Evolutionary conservation across 192 early-diverging fungal species (phyloP), one percentile per base, ranked within the genome.

Genomic region (Coemansia sp.): DNA sequence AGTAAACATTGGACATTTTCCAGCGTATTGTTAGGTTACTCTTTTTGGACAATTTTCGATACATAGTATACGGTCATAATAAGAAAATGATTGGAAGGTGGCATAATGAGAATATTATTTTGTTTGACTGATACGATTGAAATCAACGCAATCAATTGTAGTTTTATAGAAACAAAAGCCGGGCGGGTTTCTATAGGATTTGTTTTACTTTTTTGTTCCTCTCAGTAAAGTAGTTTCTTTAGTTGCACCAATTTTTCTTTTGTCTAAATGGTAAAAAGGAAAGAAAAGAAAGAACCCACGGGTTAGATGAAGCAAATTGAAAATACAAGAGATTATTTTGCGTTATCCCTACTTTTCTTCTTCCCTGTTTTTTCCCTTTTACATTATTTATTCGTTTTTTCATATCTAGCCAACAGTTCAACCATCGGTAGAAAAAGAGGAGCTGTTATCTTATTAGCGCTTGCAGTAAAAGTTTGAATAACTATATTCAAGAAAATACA

Each of bases 321-420:
- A 29, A 53, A 30, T 53, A 53, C 14, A 29, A 41, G 23, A 13
- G 0, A 20, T 22, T 31, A n/a, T 10, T 61, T 20, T 28, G 34
- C 33, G 34, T 25, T 61, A 37, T 25, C 37, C 59, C 59, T 52
- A 36, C 47, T 61, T 23, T 37, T 50, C 20, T 47, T 20, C 44
- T 23, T 47, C 22, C 19, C 44, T 47, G 59, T 27, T 33, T 47
- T 33, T 47, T 52, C 42, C 45, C 33, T 61, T 61, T 52, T 15
- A 19, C 29, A 40, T 29, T 57, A 30, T n/a, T 52, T 61, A 50
- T 50, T 47, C 22, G 5, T 47, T 4, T 2, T 22, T 52, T 52
- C 38, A 30, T 25, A 37, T 50, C 37, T 5, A 0, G 20, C 29
- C 37, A 25, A 23, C 14, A 52, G 22, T 27, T 33, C 41, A 36